Percentiles rank a stretch among this genome's conserved stretches.
Evolutionary conservation across 75 land plant genomes (phyloP).

Genomic region (Selaginella moellendorffii): DNA sequence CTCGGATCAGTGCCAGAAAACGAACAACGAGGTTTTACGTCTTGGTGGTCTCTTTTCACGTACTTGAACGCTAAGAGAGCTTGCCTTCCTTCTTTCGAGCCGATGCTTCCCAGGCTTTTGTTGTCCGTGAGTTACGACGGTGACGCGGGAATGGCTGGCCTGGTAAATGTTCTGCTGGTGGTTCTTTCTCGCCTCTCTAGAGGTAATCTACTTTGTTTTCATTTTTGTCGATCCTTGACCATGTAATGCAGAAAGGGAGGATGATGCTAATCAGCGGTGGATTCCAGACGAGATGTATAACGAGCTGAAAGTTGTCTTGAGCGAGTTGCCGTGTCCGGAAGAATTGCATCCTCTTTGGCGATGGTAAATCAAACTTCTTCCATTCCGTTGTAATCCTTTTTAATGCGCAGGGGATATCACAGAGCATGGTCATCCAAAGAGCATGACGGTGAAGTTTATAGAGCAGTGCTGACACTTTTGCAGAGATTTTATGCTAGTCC

Average conservation of each 20-base stretch:
- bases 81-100: background rate
- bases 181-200: background rate
- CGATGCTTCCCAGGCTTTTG: background rate
- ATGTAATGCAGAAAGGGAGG: background rate
- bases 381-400: too few species aligned
- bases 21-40: background rate
- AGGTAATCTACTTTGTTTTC: slow-evolving; percentile 4
- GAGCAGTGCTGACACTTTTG: too few species aligned
- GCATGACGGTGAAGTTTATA: too few species aligned
- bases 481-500: too few species aligned
- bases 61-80: background rate
- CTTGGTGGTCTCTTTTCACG: background rate
- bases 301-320: slow-evolving; percentile 17
- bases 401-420: too few species aligned
- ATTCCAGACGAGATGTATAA: background rate
- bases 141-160: background rate
- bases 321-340: slow-evolving; percentile 38
- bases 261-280: slow-evolving; percentile 4
- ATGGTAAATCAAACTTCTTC: too few species aligned
- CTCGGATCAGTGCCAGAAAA: too few species aligned
- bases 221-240: background rate
- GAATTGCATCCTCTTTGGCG: slow-evolving; percentile 66
- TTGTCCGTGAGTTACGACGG: background rate
- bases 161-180: background rate
- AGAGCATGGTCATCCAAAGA: too few species aligned